Evolutionary conservation across 257 asterid genomes (phyloP).

Genomic region (Pogostemon cablin): DNA sequence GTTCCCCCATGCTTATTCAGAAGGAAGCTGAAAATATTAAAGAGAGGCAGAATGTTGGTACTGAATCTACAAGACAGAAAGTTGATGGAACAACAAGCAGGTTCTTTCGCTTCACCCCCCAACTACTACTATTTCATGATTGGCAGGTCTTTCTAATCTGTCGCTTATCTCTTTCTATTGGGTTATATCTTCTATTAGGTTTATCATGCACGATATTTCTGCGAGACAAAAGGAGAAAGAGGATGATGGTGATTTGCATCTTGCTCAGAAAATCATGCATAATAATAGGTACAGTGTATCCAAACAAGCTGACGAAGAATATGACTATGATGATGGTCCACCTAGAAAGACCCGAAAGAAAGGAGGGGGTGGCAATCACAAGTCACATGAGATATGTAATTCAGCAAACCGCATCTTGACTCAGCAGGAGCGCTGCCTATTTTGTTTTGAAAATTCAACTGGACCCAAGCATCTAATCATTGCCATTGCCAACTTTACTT

Average conservation of each 20-base stretch:
- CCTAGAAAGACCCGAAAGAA: conserved; percentile 64
- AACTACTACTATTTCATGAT: not conserved
- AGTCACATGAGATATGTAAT: conserved; percentile 51
- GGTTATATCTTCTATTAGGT: conserved; percentile 43
- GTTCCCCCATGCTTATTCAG: conserved; percentile 45
- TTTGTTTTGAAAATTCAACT: conserved; percentile 84
- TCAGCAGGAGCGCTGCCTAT: conserved; percentile 88
- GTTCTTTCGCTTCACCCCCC: conserved; percentile 40
- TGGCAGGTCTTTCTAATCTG: conserved; percentile 9
- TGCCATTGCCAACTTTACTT: conserved; percentile 84
- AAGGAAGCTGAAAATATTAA: conserved; percentile 66
- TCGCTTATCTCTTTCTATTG: conserved; percentile 26
- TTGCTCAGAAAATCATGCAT: conserved; percentile 71
- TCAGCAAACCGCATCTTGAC: conserved; percentile 65
- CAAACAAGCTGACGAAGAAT: conserved; percentile 88
- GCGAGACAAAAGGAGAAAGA: conserved; percentile 68
- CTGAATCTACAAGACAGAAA: conserved; percentile 44
- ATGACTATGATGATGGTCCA: conserved; percentile 87
- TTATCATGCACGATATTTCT: conserved; percentile 66
- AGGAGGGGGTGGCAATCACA: conserved; percentile 47
- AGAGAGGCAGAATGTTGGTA: conserved; percentile 43
- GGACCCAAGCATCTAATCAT: conserved; percentile 88
- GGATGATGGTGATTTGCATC: conserved; percentile 83
- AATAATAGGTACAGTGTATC: conserved; percentile 62
- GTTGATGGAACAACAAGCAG: conserved; percentile 83